These are phyloP conservation scores for Colletotrichum lini DNA, from an alignment of 2,329 filamentous ascomycete species.

Conservation along the genomic window DNA sequence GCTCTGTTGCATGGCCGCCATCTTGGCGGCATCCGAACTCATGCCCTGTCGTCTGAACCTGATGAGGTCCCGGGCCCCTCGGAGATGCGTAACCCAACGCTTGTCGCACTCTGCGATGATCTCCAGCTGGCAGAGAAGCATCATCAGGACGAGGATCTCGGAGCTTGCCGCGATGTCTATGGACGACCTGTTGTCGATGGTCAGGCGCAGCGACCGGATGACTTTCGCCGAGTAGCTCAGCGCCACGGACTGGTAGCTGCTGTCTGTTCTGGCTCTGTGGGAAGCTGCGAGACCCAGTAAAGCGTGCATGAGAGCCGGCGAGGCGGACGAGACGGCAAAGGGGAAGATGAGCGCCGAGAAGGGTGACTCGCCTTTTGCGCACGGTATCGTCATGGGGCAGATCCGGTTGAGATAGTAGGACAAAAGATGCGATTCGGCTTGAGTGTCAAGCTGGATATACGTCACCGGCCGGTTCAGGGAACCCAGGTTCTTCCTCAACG, in stretches of 20 bases:
- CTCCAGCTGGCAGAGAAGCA: constrained; percentile 43
- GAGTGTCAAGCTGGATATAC: constrained; percentile 26
- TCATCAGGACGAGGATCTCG: constrained; percentile 41
- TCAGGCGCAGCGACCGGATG: constrained; percentile 37
- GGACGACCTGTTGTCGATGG: constrained; percentile 23
- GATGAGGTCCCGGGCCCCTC: constrained; percentile 59
- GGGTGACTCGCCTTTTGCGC: constrained; percentile 34
- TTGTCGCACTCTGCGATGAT: constrained; percentile 54
- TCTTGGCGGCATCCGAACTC: constrained; percentile 13
- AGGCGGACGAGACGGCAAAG: constrained; percentile 39
- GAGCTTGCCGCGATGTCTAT: constrained; percentile 35
- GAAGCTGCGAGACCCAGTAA: constrained; percentile 41
- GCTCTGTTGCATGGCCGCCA: constrained; percentile 22
- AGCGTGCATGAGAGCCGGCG: constrained; percentile 41
- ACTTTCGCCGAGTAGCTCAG: constrained; percentile 41
- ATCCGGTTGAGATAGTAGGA: constrained; percentile 41
- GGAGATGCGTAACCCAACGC: constrained; percentile 60
- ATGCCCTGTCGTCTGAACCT: constrained; percentile 49
- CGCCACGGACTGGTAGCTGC: constrained; percentile 25
- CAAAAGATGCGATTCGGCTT: constrained; percentile 35
- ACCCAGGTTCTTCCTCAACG: constrained; percentile 23
- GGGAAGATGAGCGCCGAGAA: constrained; percentile 41
- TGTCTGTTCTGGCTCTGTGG: constrained; percentile 38
- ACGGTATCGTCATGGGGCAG: constrained; percentile 41
- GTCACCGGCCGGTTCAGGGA: constrained; percentile 20